Evolutionary conservation across 176 grass and related monocot species (phyloP).

Genomic region (Coix lacrymajobi): DNA sequence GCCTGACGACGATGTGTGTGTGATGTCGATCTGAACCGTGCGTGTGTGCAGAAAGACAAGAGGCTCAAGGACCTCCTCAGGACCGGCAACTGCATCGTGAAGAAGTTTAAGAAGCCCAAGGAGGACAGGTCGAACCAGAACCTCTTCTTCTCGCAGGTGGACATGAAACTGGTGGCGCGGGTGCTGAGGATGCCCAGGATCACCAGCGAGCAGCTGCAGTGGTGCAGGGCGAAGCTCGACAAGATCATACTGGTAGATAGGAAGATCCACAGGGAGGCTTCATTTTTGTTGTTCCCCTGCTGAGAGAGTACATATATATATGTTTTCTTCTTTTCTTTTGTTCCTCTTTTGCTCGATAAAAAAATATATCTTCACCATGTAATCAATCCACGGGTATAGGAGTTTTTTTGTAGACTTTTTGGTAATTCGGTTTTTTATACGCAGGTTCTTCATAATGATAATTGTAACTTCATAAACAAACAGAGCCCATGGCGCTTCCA

Average conservation of each 20-base stretch:
- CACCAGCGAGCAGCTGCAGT: conserved; percentile 79
- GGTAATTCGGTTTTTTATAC: conserved; percentile 6
- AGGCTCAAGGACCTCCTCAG: conserved; percentile 81
- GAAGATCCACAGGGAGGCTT: conserved; percentile 85
- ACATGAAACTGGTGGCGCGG: conserved; percentile 67
- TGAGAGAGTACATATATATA: conserved; percentile 40
- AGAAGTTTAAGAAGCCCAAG: conserved; percentile 96
- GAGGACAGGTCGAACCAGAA: conserved; percentile 78
- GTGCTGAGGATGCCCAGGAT: conserved; percentile 80
- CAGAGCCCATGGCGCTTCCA: background rate
- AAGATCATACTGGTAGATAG: conserved; percentile 70
- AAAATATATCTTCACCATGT: conserved; percentile 1
- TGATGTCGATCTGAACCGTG: background rate
- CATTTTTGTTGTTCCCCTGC: conserved; percentile 97
- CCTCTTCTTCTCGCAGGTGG: conserved; percentile 92
- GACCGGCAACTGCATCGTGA: conserved; percentile 88
- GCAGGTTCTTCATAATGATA: background rate
- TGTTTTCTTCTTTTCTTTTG: conserved; percentile 23
- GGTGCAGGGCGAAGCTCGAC: conserved; percentile 81
- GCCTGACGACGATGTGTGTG: background rate
- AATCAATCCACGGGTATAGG: conserved; percentile 36
- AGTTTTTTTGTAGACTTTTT: background rate
- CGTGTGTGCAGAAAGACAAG: conserved; percentile 67
- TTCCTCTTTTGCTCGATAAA: background rate
- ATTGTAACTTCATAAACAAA: conserved; percentile 33